Conservation (phyloP, 331 rosid species). For the Cydonia oblonga region DNA sequence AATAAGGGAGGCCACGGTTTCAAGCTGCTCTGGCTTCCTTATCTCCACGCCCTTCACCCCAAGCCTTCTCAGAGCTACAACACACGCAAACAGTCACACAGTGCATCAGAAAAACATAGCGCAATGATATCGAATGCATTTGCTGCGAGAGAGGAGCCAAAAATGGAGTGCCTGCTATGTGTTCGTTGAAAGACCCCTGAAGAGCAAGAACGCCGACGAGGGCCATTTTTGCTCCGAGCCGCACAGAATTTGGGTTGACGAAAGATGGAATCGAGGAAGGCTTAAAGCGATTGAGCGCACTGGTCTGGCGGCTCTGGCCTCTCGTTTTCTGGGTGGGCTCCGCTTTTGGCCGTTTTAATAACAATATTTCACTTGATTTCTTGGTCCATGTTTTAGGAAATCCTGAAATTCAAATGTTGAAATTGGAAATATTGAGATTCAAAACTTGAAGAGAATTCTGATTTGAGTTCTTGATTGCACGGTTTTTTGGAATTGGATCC, state of each 20-base stretch:
- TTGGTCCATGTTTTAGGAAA: not conserved
- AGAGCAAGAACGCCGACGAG: slow-evolving; percentile 83
- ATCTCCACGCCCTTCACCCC: slow-evolving; percentile 84
- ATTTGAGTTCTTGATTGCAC: no score
- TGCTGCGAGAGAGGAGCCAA: not conserved
- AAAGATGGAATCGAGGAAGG: not conserved
- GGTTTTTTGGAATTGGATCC: no score
- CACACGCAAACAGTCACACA: not conserved
- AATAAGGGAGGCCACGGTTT: slow-evolving; percentile 49
- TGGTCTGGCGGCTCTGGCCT: not conserved
- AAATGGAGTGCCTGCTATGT: slow-evolving; percentile 54
- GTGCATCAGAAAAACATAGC: not conserved
- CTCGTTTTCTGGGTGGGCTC: slow-evolving; percentile 6
- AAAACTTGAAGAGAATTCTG: no score
- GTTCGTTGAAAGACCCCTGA: slow-evolving; percentile 93
- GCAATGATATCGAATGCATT: not conserved
- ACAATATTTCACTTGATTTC: not conserved
- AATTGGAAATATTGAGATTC: not conserved
- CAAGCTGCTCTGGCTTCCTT: slow-evolving; percentile 87
- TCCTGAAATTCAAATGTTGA: no score
- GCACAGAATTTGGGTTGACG: not conserved
- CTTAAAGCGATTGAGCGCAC: not conserved
- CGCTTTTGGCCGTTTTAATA: not conserved
- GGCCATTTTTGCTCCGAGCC: slow-evolving; percentile 33
- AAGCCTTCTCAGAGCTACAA: slow-evolving; percentile 63